Evolutionary conservation across 192 early-diverging fungal species (phyloP).

Genomic region (Coemansia sp.): DNA sequence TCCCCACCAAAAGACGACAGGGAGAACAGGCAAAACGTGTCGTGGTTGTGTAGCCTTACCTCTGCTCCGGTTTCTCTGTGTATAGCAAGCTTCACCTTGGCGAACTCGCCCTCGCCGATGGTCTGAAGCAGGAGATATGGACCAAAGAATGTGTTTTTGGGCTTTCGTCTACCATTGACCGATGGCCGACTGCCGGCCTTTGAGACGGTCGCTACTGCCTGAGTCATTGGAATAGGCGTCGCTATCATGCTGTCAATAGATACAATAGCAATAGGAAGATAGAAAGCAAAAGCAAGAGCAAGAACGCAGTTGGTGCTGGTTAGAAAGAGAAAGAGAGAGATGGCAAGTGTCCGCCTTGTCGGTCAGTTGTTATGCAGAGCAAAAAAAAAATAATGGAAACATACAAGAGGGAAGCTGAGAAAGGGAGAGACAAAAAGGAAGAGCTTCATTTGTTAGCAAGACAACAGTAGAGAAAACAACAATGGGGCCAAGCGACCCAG

Average conservation of each 20-base stretch:
- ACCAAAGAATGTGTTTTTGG: slow-evolving; percentile 72
- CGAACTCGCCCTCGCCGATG: slow-evolving; percentile 97
- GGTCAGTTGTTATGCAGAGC: not conserved
- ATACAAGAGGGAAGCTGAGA: slow-evolving; percentile 1
- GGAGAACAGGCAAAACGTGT: not conserved
- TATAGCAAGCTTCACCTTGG: slow-evolving; percentile 94
- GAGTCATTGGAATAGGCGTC: slow-evolving; percentile 54
- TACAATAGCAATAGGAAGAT: slow-evolving; percentile 12
- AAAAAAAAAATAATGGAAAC: slow-evolving; percentile 1
- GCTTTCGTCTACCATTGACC: slow-evolving; percentile 47
- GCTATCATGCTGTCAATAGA: slow-evolving; percentile 43
- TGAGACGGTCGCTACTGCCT: slow-evolving; percentile 56
- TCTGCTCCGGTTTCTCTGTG: slow-evolving; percentile 76
- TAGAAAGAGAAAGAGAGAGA: not conserved
- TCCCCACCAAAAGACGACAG: not conserved
- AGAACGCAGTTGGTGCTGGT: not conserved
- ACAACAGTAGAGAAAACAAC: slow-evolving; percentile 7
- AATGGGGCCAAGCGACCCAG: not conserved
- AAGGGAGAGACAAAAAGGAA: slow-evolving; percentile 10
- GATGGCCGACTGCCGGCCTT: slow-evolving; percentile 42
- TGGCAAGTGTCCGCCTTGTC: not conserved
- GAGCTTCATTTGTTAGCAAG: slow-evolving; percentile 2
- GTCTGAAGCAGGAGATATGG: slow-evolving; percentile 95
- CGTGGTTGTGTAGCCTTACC: slow-evolving; percentile 22
- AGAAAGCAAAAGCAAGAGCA: slow-evolving; percentile 13